A percentile compares a stretch with the other conserved stretches of the same genome.
These are phyloP conservation scores for Cryptococcus amylolentus DNA, from an alignment of 1,284 basidiomycete species.

Conservation along the genomic window DNA sequence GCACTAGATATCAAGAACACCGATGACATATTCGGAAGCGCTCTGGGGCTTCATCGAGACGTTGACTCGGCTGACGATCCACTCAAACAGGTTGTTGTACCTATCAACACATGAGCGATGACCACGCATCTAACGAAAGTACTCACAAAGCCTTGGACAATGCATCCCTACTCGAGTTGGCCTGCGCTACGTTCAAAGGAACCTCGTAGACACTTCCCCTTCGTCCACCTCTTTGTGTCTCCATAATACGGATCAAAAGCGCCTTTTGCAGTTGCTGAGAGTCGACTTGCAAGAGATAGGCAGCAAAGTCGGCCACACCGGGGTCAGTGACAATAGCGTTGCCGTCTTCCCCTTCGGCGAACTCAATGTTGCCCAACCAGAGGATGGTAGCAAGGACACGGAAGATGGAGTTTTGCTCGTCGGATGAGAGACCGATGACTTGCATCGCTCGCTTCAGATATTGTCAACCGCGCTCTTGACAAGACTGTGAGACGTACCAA, in stretches of 20 bases:
- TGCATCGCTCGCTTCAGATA: constrained; percentile 78
- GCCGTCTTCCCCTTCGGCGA: constrained; percentile 81
- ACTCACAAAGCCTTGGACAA: constrained; percentile 78
- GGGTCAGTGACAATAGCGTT: constrained; percentile 79
- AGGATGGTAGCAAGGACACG: constrained; percentile 87
- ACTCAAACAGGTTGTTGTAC: constrained; percentile 98
- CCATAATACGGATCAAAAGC: constrained; percentile 79
- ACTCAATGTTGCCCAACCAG: constrained; percentile 96
- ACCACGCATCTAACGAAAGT: not conserved
- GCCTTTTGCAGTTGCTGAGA: constrained; percentile 75
- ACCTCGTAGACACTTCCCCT: constrained; percentile 91
- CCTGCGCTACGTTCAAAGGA: constrained; percentile 90
- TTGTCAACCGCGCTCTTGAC: constrained; percentile 1
- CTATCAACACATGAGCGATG: constrained; percentile 8
- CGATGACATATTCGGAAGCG: constrained; percentile 78
- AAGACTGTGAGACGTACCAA: constrained; percentile 56
- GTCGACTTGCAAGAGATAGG: constrained; percentile 89
- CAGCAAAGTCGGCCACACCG: constrained; percentile 91
- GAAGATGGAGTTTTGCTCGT: constrained; percentile 91
- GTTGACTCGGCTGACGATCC: constrained; percentile 97
- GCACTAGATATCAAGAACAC: constrained; percentile 90
- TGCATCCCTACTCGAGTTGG: constrained; percentile 82
- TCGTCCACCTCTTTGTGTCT: constrained; percentile 87
- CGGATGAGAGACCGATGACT: constrained; percentile 75
- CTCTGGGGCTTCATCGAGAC: constrained; percentile 87